phyloP scores from a whole-genome alignment of 225 moss, liverwort and hornwort species.

The Polytrichum commune region DNA sequence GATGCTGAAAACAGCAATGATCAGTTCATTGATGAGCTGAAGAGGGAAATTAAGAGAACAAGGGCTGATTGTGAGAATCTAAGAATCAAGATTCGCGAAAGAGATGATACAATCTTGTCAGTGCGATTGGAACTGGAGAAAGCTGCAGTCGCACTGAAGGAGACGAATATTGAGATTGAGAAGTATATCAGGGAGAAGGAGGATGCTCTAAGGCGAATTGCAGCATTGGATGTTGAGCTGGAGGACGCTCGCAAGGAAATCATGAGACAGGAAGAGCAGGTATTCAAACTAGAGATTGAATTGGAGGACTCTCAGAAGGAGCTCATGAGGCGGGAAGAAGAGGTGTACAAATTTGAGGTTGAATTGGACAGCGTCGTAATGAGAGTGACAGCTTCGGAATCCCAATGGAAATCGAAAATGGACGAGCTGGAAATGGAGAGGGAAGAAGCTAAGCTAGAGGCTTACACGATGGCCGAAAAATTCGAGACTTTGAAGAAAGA shows the following conservation, averaged over 20 bases:
- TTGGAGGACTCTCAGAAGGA: slow-evolving; percentile 15
- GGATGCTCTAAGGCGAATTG: slow-evolving; percentile 28
- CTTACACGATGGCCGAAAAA: slow-evolving; percentile 26
- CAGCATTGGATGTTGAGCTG: slow-evolving; percentile 19
- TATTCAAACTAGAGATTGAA: slow-evolving; percentile 14
- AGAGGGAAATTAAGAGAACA: slow-evolving; percentile 33
- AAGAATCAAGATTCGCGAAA: slow-evolving; percentile 42
- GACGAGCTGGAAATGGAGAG: slow-evolving; percentile 40
- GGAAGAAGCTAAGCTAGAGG: slow-evolving; percentile 33
- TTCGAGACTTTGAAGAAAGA: slow-evolving; percentile 19
- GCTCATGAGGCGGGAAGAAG: slow-evolving; percentile 30
- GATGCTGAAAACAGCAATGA: slow-evolving; percentile 22
- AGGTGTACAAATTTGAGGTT: slow-evolving; percentile 42
- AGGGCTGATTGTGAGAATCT: slow-evolving; percentile 43
- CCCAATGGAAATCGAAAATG: slow-evolving; percentile 39
- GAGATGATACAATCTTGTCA: slow-evolving; percentile 55
- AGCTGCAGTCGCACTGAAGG: slow-evolving; percentile 46
- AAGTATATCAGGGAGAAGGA: slow-evolving; percentile 45
- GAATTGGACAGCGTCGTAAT: slow-evolving; percentile 50
- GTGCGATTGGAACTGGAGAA: slow-evolving; percentile 49
- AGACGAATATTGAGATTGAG: slow-evolving; percentile 53
- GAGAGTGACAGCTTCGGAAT: slow-evolving; percentile 51
- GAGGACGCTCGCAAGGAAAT: not conserved
- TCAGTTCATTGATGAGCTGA: slow-evolving; percentile 39
- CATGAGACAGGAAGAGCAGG: slow-evolving; percentile 1